Evolutionary conservation across 2,329 filamentous ascomycete genomes (phyloP).

Genomic region (Cryphonectria japonica): DNA sequence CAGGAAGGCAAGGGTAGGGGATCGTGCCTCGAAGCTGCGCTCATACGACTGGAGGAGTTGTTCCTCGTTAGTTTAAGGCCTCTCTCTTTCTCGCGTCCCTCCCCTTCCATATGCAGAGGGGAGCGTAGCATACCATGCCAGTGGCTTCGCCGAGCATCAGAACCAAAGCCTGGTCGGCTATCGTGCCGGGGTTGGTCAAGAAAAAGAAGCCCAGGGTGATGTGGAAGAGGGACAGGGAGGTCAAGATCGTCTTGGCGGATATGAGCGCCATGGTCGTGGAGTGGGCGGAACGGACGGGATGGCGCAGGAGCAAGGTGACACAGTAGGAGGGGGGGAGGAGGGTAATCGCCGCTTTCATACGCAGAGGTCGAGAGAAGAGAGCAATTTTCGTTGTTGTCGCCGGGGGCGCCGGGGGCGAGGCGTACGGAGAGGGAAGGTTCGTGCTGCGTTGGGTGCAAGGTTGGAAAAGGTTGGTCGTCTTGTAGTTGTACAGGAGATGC

Average conservation of each 20-base stretch:
- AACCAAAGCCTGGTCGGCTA: slow-evolving; percentile 81
- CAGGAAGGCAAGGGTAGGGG: slow-evolving; percentile 74
- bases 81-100: too few species aligned
- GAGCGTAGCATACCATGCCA: slow-evolving; percentile 66
- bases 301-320: background rate
- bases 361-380: background rate
- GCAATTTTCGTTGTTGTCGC: background rate
- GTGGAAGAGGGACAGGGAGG: slow-evolving; percentile 81
- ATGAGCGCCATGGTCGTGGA: slow-evolving; percentile 72
- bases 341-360: background rate
- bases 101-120: background rate
- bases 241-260: slow-evolving; percentile 79
- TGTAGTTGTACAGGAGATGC: background rate
- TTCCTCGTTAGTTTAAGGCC: background rate
- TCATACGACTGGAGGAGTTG: slow-evolving; percentile 58
- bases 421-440: background rate
- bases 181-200: slow-evolving; percentile 69
- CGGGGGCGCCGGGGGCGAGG: too few species aligned
- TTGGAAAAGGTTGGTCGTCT: background rate
- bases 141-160: slow-evolving; percentile 82
- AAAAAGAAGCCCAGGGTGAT: slow-evolving; percentile 84
- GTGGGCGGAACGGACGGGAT: slow-evolving; percentile 7
- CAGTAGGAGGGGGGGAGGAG: background rate
- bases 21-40: slow-evolving; percentile 68
- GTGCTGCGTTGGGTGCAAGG: background rate